A percentile compares a stretch with the other conserved stretches of the same genome.
These are phyloP conservation scores for Pleochaeta shiraiana DNA, from an alignment of 2,329 filamentous ascomycete species.

Conservation along the genomic window DNA sequence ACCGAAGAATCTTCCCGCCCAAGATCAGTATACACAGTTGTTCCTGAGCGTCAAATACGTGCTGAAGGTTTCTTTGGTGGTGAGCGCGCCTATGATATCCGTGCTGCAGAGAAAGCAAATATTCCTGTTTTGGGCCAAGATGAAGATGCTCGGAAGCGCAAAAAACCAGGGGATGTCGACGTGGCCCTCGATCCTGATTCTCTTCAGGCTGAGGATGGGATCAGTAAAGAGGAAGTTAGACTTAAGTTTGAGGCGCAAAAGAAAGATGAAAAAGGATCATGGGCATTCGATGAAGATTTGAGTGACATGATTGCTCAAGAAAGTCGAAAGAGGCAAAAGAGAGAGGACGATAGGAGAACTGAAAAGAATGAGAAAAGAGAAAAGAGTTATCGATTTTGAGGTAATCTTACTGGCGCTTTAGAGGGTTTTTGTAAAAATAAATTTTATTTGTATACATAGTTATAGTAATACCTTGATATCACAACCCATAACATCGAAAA, in stretches of 20 bases:
- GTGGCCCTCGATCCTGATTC: slow-evolving; percentile 77
- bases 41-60: slow-evolving; percentile 70
- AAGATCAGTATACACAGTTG: slow-evolving; percentile 67
- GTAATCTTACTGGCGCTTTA: background rate
- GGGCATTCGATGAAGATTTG: slow-evolving; percentile 67
- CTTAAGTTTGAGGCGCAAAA: slow-evolving; percentile 56
- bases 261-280: slow-evolving; percentile 34
- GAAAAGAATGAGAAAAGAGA: slow-evolving; percentile 34
- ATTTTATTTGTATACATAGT: no score
- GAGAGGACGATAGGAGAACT: slow-evolving; percentile 56
- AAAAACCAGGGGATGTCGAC: slow-evolving; percentile 92
- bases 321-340: slow-evolving; percentile 72
- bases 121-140: slow-evolving; percentile 62
- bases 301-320: slow-evolving; percentile 94
- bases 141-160: slow-evolving; percentile 58
- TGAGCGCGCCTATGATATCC: slow-evolving; percentile 81
- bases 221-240: slow-evolving; percentile 68
- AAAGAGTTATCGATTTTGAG: slow-evolving; percentile 16
- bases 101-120: slow-evolving; percentile 29
- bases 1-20: slow-evolving; percentile 60
- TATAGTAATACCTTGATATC: no score
- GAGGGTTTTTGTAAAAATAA: no score
- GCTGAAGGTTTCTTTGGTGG: slow-evolving; percentile 91
- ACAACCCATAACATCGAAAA: no score
- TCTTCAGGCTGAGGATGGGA: slow-evolving; percentile 47